Evolutionary conservation across 768 basidiomycete species (phyloP).

Genomic region (Boletus bicolor): DNA sequence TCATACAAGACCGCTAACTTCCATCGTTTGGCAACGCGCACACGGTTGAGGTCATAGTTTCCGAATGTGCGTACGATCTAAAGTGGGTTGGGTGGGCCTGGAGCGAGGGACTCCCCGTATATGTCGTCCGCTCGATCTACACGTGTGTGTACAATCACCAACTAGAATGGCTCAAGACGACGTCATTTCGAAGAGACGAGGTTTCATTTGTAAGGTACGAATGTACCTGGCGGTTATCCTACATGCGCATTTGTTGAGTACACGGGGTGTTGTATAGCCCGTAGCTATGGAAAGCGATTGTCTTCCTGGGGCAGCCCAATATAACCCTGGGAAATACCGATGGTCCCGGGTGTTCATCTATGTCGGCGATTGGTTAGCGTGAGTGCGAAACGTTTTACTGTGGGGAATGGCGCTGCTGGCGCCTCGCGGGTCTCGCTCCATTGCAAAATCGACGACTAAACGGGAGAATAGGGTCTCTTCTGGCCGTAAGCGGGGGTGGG

Average conservation of each 20-base stretch:
- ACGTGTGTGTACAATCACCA: neutral
- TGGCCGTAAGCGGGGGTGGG: neutral
- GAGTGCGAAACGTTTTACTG: neutral
- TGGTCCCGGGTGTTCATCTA: no score
- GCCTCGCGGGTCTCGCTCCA: neutral
- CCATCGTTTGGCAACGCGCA: conserved; percentile 9
- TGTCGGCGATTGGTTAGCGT: neutral
- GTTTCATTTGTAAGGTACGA: neutral
- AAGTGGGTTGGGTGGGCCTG: neutral
- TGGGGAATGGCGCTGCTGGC: neutral
- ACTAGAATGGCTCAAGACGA: neutral
- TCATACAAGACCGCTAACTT: conserved; percentile 2
- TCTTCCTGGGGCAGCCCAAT: neutral
- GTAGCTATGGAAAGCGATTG: neutral
- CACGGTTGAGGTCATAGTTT: conserved; percentile 6
- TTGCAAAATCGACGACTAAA: neutral
- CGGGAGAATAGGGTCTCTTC: neutral
- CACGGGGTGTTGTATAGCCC: no score
- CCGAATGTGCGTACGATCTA: conserved; percentile 5
- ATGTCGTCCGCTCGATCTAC: conserved; percentile 4
- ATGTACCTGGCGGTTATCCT: neutral
- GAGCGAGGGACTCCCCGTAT: neutral
- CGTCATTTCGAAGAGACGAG: conserved; percentile 1
- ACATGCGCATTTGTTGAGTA: neutral
- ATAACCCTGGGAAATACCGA: neutral